A percentile compares a stretch with the other conserved stretches of the same genome.
Conservation (phyloP, 768 basidiomycete species). For the Crassisporium funariophilum region DNA sequence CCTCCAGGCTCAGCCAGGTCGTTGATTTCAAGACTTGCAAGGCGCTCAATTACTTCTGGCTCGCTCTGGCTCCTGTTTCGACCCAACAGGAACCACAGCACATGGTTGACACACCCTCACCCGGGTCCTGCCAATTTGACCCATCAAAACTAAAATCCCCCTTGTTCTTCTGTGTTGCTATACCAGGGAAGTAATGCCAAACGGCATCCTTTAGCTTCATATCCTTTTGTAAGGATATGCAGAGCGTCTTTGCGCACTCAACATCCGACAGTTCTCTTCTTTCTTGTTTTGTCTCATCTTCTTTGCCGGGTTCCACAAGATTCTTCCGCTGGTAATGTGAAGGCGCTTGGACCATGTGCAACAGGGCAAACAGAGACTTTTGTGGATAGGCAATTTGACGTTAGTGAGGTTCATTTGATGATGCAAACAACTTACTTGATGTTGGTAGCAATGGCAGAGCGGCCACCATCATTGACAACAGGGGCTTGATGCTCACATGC, state of each 20-base stretch:
- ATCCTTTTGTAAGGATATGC: background rate
- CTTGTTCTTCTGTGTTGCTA: no score
- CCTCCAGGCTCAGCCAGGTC: no score
- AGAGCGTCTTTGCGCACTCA: background rate
- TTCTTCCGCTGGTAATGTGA: background rate
- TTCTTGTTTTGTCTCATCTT: background rate
- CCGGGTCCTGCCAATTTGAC: background rate
- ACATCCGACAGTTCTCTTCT: background rate
- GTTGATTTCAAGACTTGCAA: no score
- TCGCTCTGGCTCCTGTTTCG: no score
- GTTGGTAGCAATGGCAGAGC: background rate
- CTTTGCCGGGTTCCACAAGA: background rate
- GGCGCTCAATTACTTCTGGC: no score
- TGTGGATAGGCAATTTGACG: background rate
- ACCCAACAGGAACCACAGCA: no score
- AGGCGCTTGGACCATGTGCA: background rate
- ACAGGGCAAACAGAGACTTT: background rate
- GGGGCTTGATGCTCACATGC: background rate
- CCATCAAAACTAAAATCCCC: background rate
- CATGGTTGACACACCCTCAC: background rate
- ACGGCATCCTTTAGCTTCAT: background rate
- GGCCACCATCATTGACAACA: background rate
- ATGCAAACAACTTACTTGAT: background rate
- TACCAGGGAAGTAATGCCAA: no score
- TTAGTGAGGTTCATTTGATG: background rate